phyloP scores from a whole-genome alignment of 1,284 basidiomycete species.

The Veloboletus limbatus region DNA sequence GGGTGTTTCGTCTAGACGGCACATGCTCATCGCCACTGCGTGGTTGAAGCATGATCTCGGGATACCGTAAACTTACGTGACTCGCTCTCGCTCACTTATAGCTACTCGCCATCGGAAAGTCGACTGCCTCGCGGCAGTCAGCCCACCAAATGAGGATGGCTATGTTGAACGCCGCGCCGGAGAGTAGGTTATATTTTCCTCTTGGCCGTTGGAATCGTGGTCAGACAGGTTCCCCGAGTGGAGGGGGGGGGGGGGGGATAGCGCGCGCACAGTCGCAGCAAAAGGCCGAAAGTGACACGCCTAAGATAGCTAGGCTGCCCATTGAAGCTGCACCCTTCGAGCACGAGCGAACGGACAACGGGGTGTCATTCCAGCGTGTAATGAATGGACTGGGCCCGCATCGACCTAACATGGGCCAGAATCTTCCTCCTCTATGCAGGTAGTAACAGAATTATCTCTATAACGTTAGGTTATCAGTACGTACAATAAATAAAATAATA shows the following conservation, averaged over 20 bases:
- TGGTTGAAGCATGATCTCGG: conserved; percentile 30
- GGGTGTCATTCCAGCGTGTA: conserved; percentile 3
- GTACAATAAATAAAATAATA: conserved; percentile 23
- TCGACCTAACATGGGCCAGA: not conserved
- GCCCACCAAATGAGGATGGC: conserved; percentile 22
- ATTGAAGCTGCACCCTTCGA: not conserved
- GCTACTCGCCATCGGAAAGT: conserved; percentile 7
- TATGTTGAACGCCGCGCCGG: conserved; percentile 19
- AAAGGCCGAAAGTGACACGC: conserved; percentile 13
- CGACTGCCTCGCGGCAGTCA: conserved; percentile 13
- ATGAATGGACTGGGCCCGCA: not conserved
- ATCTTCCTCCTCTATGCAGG: not conserved
- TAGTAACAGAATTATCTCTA: conserved; percentile 9
- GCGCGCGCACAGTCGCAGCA: conserved; percentile 21
- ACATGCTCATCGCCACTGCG: conserved; percentile 33
- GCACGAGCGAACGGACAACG: not conserved
- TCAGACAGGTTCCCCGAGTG: conserved; percentile 3
- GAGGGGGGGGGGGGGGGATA: conserved; percentile 17
- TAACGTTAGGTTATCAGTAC: conserved; percentile 14
- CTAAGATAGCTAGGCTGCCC: conserved; percentile 2
- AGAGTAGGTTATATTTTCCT: conserved; percentile 5
- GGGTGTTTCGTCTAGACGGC: conserved; percentile 5
- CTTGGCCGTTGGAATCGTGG: conserved; percentile 11
- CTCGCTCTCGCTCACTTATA: conserved; percentile 1
- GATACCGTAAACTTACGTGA: conserved; percentile 33